These are phyloP conservation scores for Aspergillus biplanus DNA, from an alignment of 495 filamentous ascomycete species.

Conservation along the genomic window DNA sequence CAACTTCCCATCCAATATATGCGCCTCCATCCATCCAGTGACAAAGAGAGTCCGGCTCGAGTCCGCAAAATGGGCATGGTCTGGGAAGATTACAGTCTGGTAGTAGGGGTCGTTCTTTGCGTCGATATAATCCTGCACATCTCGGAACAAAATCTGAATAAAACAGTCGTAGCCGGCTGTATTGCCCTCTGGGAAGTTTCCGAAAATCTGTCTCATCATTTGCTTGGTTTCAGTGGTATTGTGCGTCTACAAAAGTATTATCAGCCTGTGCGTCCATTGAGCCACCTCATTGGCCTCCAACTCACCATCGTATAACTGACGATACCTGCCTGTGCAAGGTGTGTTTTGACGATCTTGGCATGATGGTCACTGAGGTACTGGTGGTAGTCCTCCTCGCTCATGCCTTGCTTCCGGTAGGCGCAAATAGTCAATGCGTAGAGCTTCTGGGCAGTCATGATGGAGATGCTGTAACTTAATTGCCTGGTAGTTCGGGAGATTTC, in stretches of 20 bases:
- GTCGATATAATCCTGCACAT: constrained; percentile 14
- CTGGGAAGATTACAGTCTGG: constrained; percentile 8
- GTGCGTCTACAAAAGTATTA: constrained; percentile 2
- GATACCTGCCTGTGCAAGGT: constrained; percentile 7
- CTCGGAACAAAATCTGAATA: constrained; percentile 11
- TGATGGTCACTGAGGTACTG: constrained; percentile 12
- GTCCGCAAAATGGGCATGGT: constrained; percentile 18
- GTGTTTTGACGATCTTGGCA: constrained; percentile 3
- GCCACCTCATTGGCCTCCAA: neutral
- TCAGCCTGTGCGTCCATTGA: neutral
- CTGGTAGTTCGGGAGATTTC: neutral
- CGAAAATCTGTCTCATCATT: constrained; percentile 7
- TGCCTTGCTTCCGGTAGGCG: constrained; percentile 17
- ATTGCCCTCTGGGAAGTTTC: neutral
- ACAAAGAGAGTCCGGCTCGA: neutral
- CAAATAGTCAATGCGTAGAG: constrained; percentile 10
- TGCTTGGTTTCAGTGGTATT: neutral
- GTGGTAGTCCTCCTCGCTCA: constrained; percentile 19
- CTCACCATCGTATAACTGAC: constrained; percentile 12
- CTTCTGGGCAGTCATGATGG: neutral
- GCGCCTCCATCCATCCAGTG: constrained; percentile 4
- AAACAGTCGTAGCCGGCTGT: constrained; percentile 11
- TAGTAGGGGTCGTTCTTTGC: constrained; percentile 13
- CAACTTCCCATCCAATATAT: neutral
- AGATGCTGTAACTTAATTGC: neutral